Base-by-base conservation (phyloP, 2,329 filamentous ascomycete genomes). In the Colletotrichum ledebouriae region DNA sequence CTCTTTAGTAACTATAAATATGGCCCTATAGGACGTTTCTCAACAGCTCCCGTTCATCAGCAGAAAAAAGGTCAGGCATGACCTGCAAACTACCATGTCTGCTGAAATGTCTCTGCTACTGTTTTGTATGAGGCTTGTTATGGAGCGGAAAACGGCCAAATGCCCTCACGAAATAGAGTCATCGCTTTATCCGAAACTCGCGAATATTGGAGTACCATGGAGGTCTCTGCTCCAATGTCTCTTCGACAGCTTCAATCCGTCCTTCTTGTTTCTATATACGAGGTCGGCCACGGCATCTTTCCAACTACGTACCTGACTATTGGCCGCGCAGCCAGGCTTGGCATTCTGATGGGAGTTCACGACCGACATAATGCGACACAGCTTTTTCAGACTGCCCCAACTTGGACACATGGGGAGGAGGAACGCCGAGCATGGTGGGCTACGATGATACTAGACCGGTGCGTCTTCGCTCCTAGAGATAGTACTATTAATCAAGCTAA, bases 211-310 rank as follows among this genome's bases (percentile, higher is more conserved):
- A 44, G 68, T 17, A 47, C 61, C 12, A 50, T 74, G 11, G 75
- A 77, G 37, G 73, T 70, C n/a, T 60, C 71, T 2, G 70, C 63
- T 17, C 63, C 73, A 7, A 72, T 71, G 2, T 75, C 73, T 34
- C 63, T 77, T 12, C 59, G 71, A n/a, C 65, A 73, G 4, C 70
- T 78, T 6, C 73, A 77, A 46, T 71, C 73, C 2, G 46, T 73
- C 20, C 63, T 79, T 11, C 68, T 80, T 7, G 67, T 78, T 7
- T 70, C 76, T 2, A 20, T 75, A 1, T 79, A 78, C 63, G 78
- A 79, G 71, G 70, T 78, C n/a, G 74, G 75, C 2, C 77, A 79
- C 46, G 77, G 72, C 10, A 74, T 79, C 41, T 77, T 76, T 25
- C 78, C 78, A 1, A 73, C 76, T 2, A 78, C 74, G 0, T 79